These are phyloP conservation scores for Solanum sparsipilum DNA, from an alignment of 257 asterid species.

Conservation along the genomic window DNA sequence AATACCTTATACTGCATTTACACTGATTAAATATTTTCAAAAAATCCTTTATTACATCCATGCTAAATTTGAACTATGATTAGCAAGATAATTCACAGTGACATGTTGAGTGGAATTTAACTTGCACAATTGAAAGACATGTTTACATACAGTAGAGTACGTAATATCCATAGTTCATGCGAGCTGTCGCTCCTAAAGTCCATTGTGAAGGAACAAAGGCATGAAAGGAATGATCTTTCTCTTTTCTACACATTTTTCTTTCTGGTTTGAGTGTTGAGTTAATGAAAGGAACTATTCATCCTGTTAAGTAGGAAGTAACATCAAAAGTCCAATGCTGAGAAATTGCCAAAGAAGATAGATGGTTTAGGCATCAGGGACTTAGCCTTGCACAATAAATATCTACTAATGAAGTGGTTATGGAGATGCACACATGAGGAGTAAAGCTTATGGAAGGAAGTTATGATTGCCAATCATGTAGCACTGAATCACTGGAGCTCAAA, in stretches of 20 bases:
- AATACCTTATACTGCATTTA: not conserved
- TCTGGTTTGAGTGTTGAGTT: not conserved
- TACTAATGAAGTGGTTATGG: not conserved
- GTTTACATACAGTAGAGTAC: not conserved
- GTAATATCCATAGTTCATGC: not conserved
- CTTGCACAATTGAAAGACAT: not conserved
- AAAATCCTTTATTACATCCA: not conserved
- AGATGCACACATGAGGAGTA: not conserved
- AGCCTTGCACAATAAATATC: not conserved
- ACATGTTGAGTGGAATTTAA: not conserved
- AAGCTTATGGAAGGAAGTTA: not conserved
- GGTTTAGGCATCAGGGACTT: not conserved
- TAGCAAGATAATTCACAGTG: not conserved
- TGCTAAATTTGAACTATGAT: not conserved
- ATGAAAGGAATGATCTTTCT: not conserved
- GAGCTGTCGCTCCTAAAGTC: not conserved
- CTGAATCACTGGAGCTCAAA: not conserved
- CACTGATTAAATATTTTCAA: not conserved
- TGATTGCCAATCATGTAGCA: not conserved
- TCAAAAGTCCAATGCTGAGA: not conserved
- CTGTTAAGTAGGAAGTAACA: not conserved
- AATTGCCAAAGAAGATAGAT: not conserved
- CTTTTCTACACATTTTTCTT: not conserved
- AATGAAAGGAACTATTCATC: not conserved
- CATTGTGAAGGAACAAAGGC: not conserved